Base-by-base conservation (phyloP, 73 alveolate species). In the Stentor roeselii region DNA sequence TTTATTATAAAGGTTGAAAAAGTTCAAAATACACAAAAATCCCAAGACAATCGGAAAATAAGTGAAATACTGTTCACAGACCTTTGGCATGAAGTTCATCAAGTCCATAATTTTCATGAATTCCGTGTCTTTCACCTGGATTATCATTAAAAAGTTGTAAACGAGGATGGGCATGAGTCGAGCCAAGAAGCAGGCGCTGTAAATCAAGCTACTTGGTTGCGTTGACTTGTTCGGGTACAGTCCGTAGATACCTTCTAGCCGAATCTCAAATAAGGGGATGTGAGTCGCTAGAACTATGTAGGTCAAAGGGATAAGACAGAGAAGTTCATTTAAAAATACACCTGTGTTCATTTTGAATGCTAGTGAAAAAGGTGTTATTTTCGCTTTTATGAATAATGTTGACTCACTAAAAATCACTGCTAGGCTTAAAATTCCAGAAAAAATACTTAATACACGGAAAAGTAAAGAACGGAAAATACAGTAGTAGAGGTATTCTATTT, bases 81-180 rank as follows among this genome's bases (percentile, higher is more conserved):
- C 14, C 14, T 27, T n/a, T 37, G 84, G 84, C 3, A 39, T 40
- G 6, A 27, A 39, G 76, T 76, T 67, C 14, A 76, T 37, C 6
- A 76, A 31, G 34, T 40, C 67, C 60, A 39, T 39, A n/a, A 39
- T 67, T 76, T 76, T 76, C 14, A 36, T 34, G 39, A 76, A 76
- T 2, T 37, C 40, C 21, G 84, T 76, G 31, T 76, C 35, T 1
- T 37, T 41, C 21, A 39, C 74, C 21, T 76, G 32, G 31, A 76
- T 76, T 36, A 76, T 21, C n/a, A 37, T 78, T 31, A 76, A 39
- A 39, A 76, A 76, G 67, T 76, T 76, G 39, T 37, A 76, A 2
- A 30, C 6, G 21, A 76, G 36, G 6, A 40, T 11, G 0, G 84
- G 36, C 1, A 40, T 39, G 0, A 76, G 39, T 6, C 84, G 30